Conservation (phyloP, 306 rosid species). For the Ochetophila trinervis region DNA sequence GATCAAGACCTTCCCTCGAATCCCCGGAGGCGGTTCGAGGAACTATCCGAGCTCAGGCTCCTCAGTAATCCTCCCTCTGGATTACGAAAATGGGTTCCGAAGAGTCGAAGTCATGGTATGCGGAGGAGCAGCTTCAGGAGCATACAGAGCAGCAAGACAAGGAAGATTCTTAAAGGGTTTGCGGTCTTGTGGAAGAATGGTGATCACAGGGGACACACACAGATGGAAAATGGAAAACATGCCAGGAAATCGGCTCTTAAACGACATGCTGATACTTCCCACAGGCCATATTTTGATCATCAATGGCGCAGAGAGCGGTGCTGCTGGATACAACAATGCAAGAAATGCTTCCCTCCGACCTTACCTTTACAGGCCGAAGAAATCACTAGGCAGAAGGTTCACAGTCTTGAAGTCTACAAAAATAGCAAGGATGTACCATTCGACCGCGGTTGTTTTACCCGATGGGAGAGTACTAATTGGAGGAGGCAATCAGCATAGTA, state of each 20-base stretch:
- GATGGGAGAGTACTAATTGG: slow-evolving; percentile 73
- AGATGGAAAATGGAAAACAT: slow-evolving; percentile 75
- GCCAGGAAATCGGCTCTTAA: slow-evolving; percentile 71
- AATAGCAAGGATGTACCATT: slow-evolving; percentile 78
- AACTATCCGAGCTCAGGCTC: slow-evolving; percentile 86
- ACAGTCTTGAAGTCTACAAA: slow-evolving; percentile 41
- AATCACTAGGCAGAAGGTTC: slow-evolving; percentile 50
- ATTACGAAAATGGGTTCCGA: slow-evolving; percentile 45
- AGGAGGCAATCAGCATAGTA: slow-evolving; percentile 59
- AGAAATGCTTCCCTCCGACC: slow-evolving; percentile 66
- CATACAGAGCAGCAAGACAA: slow-evolving; percentile 41
- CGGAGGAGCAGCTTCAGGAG: slow-evolving; percentile 73
- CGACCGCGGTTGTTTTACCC: slow-evolving; percentile 68
- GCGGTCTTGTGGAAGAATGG: slow-evolving; percentile 81
- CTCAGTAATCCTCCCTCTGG: slow-evolving; percentile 67
- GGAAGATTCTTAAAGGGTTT: slow-evolving; percentile 44
- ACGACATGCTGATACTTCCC: slow-evolving; percentile 74
- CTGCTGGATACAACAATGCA: slow-evolving; percentile 64
- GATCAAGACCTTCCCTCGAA: slow-evolving; percentile 63
- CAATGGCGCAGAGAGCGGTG: slow-evolving; percentile 66
- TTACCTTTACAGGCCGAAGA: slow-evolving; percentile 50
- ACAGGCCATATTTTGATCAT: slow-evolving; percentile 61
- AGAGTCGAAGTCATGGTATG: slow-evolving; percentile 71
- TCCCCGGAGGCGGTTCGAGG: slow-evolving; percentile 63
- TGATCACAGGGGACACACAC: slow-evolving; percentile 53